Evolutionary conservation across 768 basidiomycete genomes (phyloP).

Genomic region (Leccinum pellstonianum): DNA sequence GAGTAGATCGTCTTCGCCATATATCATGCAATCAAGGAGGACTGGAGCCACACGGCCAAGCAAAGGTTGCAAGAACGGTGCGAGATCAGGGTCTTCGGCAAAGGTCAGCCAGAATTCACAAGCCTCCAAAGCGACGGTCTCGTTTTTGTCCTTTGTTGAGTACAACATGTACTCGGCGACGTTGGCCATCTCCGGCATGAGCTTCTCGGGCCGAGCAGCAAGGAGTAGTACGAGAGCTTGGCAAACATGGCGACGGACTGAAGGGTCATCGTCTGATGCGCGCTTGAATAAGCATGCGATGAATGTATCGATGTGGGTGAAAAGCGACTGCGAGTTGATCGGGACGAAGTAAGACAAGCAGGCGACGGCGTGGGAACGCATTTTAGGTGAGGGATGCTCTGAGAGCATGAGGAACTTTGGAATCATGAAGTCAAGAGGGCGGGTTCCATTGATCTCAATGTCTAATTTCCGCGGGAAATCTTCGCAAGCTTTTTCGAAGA

Average conservation of each 20-base stretch:
- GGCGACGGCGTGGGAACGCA: conserved; percentile 91
- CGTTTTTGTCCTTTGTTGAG: conserved; percentile 96
- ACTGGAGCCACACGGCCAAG: conserved; percentile 92
- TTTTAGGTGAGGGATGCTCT: conserved; percentile 82
- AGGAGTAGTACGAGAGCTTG: conserved; percentile 92
- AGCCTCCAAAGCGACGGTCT: conserved; percentile 94
- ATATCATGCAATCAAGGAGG: conserved; percentile 95
- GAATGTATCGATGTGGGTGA: conserved; percentile 89
- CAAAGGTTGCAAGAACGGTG: conserved; percentile 79
- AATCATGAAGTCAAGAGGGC: conserved; percentile 94
- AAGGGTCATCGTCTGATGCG: conserved; percentile 91
- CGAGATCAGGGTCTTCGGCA: conserved; percentile 90
- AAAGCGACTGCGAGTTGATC: conserved; percentile 81
- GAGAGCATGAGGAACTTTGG: conserved; percentile 91
- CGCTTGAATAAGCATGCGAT: conserved; percentile 92
- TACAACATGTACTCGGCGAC: conserved; percentile 99
- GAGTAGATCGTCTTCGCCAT: conserved; percentile 93
- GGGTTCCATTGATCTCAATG: conserved; percentile 88
- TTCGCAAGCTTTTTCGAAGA: conserved; percentile 93
- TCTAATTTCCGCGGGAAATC: conserved; percentile 96
- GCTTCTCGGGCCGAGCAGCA: conserved; percentile 90
- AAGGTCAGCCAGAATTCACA: conserved; percentile 99
- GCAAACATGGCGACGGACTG: conserved; percentile 93
- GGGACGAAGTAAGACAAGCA: conserved; percentile 93
- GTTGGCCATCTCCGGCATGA: conserved; percentile 92